A percentile compares a stretch with the other conserved stretches of the same genome.
Conservation (phyloP, 129 eudicot species). For the Escallonia rubra region DNA sequence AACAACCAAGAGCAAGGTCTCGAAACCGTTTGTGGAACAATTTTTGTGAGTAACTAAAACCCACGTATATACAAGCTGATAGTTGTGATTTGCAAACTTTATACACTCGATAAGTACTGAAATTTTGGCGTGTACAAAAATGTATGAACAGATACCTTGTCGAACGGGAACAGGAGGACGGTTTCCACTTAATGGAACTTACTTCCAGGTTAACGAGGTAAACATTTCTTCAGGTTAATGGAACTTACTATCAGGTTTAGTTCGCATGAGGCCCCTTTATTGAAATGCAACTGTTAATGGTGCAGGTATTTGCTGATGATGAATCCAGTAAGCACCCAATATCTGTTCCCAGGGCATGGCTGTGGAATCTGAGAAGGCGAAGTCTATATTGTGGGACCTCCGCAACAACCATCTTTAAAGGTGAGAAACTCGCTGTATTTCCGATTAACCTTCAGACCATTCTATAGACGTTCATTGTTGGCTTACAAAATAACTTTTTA, state of each 20-base stretch:
- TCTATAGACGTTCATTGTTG: too few relatives aligned
- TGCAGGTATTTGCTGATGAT: conserved; percentile 75
- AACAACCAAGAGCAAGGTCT: conserved; percentile 7
- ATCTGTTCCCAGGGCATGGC: conserved; percentile 36
- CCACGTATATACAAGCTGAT: neutral
- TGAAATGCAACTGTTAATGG: neutral
- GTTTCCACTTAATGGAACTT: conserved; percentile 77
- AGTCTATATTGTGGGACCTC: conserved; percentile 49
- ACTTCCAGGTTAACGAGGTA: conserved; percentile 83
- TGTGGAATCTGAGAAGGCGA: conserved; percentile 33
- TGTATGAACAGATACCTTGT: conserved; percentile 45
- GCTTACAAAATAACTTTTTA: neutral
- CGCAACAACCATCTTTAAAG: conserved; percentile 47
- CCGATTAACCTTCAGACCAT: too few relatives aligned
- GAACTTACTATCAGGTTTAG: too few relatives aligned
- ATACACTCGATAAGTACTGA: neutral
- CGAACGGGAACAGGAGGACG: conserved; percentile 52
- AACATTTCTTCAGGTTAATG: neutral
- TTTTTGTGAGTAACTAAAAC: conserved; percentile 45
- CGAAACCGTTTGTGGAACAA: conserved; percentile 46
- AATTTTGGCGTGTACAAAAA: neutral
- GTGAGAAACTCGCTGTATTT: conserved; percentile 11
- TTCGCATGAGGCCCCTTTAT: neutral
- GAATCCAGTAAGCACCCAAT: conserved; percentile 48
- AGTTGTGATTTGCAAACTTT: neutral